Conservation (phyloP, 2,329 filamentous ascomycete species). For the Penicillium sp. region DNA sequence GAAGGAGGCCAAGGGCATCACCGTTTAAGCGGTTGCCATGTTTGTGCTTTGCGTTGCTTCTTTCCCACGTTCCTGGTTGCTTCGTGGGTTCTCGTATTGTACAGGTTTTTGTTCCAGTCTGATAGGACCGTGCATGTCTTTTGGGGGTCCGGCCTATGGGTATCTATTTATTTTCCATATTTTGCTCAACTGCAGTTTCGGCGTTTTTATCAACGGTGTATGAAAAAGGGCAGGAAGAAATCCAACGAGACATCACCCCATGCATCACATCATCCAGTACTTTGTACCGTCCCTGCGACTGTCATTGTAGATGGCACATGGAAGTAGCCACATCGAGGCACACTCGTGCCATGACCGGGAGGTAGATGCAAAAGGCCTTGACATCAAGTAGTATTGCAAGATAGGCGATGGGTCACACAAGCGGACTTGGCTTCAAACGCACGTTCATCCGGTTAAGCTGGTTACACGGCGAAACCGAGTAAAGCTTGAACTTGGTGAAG, state of each 20-base stretch:
- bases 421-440: neutral
- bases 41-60: slow-evolving; percentile 22
- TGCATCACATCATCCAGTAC: slow-evolving; percentile 9
- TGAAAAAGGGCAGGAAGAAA: slow-evolving; percentile 38
- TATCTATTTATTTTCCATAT: slow-evolving; percentile 31
- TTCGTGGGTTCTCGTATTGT: slow-evolving; percentile 34
- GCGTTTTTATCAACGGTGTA: slow-evolving; percentile 39
- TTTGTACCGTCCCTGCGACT: neutral
- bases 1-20: slow-evolving; percentile 56
- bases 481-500: neutral
- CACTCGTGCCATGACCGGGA: neutral
- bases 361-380: neutral
- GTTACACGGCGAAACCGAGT: slow-evolving; percentile 6
- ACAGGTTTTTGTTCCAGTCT: slow-evolving; percentile 36
- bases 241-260: slow-evolving; percentile 25
- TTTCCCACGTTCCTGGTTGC: slow-evolving; percentile 22
- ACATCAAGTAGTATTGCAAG: neutral
- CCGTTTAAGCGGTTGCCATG: slow-evolving; percentile 40
- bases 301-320: neutral
- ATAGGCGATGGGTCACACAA: slow-evolving; percentile 2
- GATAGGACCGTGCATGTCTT: slow-evolving; percentile 37
- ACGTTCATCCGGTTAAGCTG: neutral
- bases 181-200: slow-evolving; percentile 36
- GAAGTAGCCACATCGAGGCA: neutral
- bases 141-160: slow-evolving; percentile 38